A percentile compares a stretch with the other conserved stretches of the same genome.
These are phyloP conservation scores for Dryas alaskensis DNA, from an alignment of 306 rosid species.

Conservation along the genomic window DNA sequence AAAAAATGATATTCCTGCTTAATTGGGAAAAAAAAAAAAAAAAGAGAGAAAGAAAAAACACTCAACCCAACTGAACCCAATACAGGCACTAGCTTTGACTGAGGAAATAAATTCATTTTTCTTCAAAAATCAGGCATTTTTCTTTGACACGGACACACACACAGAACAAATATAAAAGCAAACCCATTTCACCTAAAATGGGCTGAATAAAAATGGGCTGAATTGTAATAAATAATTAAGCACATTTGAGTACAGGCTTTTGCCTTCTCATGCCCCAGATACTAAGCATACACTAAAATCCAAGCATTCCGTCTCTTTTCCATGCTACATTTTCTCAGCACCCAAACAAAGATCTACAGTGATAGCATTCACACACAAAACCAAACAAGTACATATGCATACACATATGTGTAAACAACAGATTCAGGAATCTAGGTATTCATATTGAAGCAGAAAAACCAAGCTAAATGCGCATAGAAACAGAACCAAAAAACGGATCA, in stretches of 20 bases:
- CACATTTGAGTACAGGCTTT: conserved; percentile 1
- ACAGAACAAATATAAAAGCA: not conserved
- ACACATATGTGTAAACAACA: not conserved
- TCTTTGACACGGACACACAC: not conserved
- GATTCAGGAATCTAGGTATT: not conserved
- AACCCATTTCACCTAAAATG: conserved; percentile 5
- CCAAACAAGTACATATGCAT: not conserved
- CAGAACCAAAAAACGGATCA: conserved; percentile 8
- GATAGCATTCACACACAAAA: not conserved
- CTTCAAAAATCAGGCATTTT: not conserved
- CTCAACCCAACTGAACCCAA: not conserved
- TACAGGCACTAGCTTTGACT: not conserved
- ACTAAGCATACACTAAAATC: not conserved
- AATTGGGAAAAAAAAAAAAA: not conserved
- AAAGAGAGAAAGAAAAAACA: not conserved
- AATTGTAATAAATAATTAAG: not conserved
- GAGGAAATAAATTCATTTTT: not conserved
- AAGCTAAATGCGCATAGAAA: not conserved
- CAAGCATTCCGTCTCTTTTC: not conserved
- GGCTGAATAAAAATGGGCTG: not conserved
- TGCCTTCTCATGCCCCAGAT: not conserved
- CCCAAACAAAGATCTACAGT: conserved; percentile 28
- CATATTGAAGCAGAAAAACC: not conserved
- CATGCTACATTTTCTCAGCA: conserved; percentile 21
- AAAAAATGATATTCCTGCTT: not conserved